These are phyloP conservation scores for Ogataea allantospora DNA, from an alignment of 805 yeast species.

Conservation along the genomic window DNA sequence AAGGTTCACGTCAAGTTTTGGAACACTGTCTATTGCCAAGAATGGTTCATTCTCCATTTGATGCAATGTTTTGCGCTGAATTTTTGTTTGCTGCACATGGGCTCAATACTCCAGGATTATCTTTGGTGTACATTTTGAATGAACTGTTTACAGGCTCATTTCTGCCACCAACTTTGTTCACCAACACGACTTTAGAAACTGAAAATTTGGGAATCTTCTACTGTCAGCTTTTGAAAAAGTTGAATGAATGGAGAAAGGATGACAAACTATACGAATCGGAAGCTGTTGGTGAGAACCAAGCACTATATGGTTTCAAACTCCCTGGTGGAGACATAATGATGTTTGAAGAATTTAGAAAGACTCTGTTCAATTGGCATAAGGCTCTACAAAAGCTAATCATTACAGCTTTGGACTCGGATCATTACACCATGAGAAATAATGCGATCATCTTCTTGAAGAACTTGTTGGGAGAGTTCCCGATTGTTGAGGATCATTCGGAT, in stretches of 20 bases:
- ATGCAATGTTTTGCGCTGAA: slow-evolving; percentile 67
- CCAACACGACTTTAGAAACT: slow-evolving; percentile 73
- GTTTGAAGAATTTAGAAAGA: slow-evolving; percentile 37
- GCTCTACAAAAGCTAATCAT: slow-evolving; percentile 43
- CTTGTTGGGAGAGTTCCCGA: slow-evolving; percentile 58
- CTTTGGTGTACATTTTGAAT: slow-evolving; percentile 42
- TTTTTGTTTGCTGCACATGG: slow-evolving; percentile 56
- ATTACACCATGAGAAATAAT: slow-evolving; percentile 79
- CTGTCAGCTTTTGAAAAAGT: slow-evolving; percentile 48
- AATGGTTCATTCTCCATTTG: slow-evolving; percentile 73
- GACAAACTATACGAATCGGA: slow-evolving; percentile 31
- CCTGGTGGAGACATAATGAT: slow-evolving; percentile 24
- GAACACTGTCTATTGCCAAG: slow-evolving; percentile 75
- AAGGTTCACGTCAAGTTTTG: slow-evolving; percentile 35
- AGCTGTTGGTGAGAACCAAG: slow-evolving; percentile 24
- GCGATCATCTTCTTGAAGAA: slow-evolving; percentile 75
- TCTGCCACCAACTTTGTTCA: slow-evolving; percentile 58
- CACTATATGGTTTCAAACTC: slow-evolving; percentile 17
- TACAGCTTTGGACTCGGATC: slow-evolving; percentile 44
- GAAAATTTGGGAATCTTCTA: slow-evolving; percentile 80
- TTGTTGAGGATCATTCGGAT: slow-evolving; percentile 64
- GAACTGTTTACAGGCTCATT: slow-evolving; percentile 42
- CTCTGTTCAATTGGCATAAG: slow-evolving; percentile 56
- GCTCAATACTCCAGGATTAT: slow-evolving; percentile 33
- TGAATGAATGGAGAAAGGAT: slow-evolving; percentile 38